Conservation (phyloP, 2,329 filamentous ascomycete species). For the Cryphonectria parasitica region DNA sequence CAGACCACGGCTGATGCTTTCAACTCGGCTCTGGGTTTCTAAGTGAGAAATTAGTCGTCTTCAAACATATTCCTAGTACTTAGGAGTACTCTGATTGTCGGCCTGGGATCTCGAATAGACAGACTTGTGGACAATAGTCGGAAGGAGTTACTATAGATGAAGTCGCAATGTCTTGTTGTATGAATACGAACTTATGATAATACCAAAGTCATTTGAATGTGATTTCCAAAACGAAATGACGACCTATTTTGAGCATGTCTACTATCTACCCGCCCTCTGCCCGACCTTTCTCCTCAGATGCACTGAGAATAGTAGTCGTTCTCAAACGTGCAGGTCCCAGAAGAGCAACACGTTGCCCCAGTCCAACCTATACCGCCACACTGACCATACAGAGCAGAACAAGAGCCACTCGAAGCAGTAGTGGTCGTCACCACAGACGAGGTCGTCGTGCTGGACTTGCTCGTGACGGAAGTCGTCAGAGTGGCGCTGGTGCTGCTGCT, state of each 20-base stretch:
- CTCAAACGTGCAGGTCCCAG: slow-evolving; percentile 50
- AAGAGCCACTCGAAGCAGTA: slow-evolving; percentile 12
- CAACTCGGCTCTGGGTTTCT: slow-evolving; percentile 47
- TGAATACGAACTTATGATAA: neutral
- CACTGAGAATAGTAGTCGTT: slow-evolving; percentile 40
- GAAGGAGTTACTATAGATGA: neutral
- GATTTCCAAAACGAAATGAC: neutral
- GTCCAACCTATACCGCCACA: slow-evolving; percentile 27
- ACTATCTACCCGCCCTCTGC: too few relatives aligned
- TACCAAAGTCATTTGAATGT: neutral
- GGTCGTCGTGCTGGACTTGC: slow-evolving; percentile 5
- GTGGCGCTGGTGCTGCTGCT: neutral
- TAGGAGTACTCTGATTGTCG: neutral
- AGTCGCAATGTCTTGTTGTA: neutral
- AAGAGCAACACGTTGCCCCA: slow-evolving; percentile 40
- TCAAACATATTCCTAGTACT: neutral
- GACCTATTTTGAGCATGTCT: too few relatives aligned
- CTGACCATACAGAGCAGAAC: slow-evolving; percentile 21
- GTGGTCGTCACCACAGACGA: slow-evolving; percentile 7
- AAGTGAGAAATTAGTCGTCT: slow-evolving; percentile 20
- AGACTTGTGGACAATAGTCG: neutral
- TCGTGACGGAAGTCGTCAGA: neutral
- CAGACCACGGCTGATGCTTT: slow-evolving; percentile 53
- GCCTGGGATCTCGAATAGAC: neutral
- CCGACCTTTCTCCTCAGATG: neutral